phyloP scores from a whole-genome alignment of 73 alveolate genomes.

The Blepharisma japonicum region DNA sequence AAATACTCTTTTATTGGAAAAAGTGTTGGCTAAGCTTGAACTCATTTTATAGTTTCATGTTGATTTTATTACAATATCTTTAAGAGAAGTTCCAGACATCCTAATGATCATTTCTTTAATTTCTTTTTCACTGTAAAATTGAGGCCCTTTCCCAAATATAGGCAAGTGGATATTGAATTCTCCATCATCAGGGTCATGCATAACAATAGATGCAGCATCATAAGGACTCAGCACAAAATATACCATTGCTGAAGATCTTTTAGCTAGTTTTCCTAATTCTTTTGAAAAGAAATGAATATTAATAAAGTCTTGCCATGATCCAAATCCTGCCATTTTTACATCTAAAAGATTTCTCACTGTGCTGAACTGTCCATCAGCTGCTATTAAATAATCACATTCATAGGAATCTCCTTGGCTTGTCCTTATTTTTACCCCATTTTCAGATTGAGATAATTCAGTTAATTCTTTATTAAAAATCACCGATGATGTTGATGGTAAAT shows the following conservation, averaged over 20 bases:
- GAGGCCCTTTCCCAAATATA: too few relatives aligned
- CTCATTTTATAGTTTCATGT: too few relatives aligned
- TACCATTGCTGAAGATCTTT: background rate
- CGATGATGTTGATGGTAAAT: background rate
- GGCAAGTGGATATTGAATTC: slow-evolving; percentile 25
- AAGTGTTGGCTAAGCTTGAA: background rate
- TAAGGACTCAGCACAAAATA: slow-evolving; percentile 14
- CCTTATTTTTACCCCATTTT: too few relatives aligned
- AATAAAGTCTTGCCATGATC: background rate
- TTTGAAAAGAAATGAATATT: slow-evolving; percentile 21
- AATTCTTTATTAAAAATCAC: background rate
- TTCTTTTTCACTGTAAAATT: too few relatives aligned
- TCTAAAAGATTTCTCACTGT: background rate
- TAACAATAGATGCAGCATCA: background rate
- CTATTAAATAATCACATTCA: slow-evolving; percentile 25
- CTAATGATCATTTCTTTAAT: too few relatives aligned
- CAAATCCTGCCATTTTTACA: background rate
- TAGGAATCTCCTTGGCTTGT: too few relatives aligned
- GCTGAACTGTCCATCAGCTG: slow-evolving; percentile 23
- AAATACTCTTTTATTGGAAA: background rate
- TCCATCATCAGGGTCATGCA: background rate
- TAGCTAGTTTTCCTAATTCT: background rate
- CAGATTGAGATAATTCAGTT: background rate
- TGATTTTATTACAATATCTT: too few relatives aligned
- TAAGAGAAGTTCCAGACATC: too few relatives aligned